Conservation (phyloP, 192 early-diverging fungal genomes). For the Geranomyces michiganensis region DNA sequence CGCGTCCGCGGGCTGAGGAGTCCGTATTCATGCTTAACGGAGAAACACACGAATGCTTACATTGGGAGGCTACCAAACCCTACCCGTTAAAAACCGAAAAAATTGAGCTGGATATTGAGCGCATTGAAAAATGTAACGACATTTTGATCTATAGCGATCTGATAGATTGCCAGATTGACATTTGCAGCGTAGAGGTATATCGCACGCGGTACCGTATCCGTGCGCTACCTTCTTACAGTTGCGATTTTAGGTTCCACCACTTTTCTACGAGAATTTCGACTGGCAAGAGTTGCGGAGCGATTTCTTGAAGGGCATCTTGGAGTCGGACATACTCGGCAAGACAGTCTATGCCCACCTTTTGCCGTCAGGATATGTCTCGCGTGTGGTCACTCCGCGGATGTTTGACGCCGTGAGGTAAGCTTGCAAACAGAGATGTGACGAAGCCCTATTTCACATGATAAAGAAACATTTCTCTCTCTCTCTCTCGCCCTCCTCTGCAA, state of each 20-base stretch:
- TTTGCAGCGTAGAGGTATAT: slow-evolving; percentile 84
- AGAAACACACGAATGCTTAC: slow-evolving; percentile 74
- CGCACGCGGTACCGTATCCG: background rate
- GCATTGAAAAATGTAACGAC: slow-evolving; percentile 57
- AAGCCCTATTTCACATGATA: no score
- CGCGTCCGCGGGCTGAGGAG: slow-evolving; percentile 65
- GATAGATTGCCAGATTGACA: slow-evolving; percentile 89
- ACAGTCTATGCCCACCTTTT: slow-evolving; percentile 85
- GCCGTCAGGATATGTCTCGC: slow-evolving; percentile 66
- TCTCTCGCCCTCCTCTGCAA: no score
- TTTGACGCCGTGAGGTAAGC: slow-evolving; percentile 76
- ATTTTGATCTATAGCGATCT: slow-evolving; percentile 88
- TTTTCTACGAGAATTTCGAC: slow-evolving; percentile 98
- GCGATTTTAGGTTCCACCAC: slow-evolving; percentile 68
- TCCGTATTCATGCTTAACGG: slow-evolving; percentile 86
- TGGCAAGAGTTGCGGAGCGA: slow-evolving; percentile 88
- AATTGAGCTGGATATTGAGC: slow-evolving; percentile 61
- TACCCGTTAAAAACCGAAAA: slow-evolving; percentile 59
- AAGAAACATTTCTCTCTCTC: no score
- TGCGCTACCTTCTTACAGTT: background rate
- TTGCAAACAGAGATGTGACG: no score
- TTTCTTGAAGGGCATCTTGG: slow-evolving; percentile 88
- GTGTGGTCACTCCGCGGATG: slow-evolving; percentile 69
- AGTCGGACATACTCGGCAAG: slow-evolving; percentile 82
- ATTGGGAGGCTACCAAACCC: slow-evolving; percentile 69